phyloP scores from a whole-genome alignment of 164 flowering plant genomes.

The Sextonia rubra region DNA sequence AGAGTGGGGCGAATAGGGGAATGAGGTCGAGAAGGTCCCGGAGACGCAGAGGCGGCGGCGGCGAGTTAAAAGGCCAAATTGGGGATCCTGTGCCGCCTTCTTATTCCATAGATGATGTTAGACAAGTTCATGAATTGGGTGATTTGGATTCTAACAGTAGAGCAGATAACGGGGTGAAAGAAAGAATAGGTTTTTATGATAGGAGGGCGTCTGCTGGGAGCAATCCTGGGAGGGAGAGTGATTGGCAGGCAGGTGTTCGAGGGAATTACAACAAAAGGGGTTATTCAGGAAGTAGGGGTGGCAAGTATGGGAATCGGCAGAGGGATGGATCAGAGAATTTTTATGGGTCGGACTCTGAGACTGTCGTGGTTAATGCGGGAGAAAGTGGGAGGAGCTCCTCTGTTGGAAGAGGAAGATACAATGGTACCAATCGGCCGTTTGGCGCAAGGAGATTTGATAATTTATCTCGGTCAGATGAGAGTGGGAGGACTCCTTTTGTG shows the following conservation, averaged over 20 bases:
- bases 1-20: not conserved
- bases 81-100: not conserved
- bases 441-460: not conserved
- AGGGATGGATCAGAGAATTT: not conserved
- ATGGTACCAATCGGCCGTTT: not conserved
- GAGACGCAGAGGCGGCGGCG: not conserved
- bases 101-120: not conserved
- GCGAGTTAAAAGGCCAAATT: no score
- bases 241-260: not conserved
- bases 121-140: not conserved
- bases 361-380: no score
- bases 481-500: not conserved
- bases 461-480: not conserved
- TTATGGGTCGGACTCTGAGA: not conserved
- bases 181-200: not conserved
- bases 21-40: not conserved
- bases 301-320: not conserved
- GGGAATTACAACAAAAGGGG: not conserved
- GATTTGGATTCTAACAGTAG: not conserved
- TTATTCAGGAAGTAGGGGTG: not conserved
- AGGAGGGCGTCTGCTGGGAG: not conserved
- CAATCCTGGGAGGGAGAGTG: not conserved
- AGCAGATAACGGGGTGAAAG: not conserved
- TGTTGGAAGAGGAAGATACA: not conserved
- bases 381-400: not conserved